phyloP scores from a whole-genome alignment of 345 rosid genomes.

The Citrus medica region DNA sequence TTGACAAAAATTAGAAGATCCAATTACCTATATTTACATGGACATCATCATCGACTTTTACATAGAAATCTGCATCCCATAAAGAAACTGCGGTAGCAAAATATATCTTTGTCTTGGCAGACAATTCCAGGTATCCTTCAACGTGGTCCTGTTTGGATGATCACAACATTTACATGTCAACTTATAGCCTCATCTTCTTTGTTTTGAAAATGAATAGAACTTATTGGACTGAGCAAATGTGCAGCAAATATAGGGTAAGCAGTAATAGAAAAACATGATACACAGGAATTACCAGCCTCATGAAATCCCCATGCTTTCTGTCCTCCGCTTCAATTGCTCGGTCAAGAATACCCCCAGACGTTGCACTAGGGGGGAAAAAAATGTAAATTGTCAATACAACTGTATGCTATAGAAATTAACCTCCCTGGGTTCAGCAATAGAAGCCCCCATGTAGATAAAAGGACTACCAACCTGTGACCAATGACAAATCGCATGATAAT shows the following conservation, averaged over 20 bases:
- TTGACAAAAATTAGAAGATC: neutral
- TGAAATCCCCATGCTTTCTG: slow-evolving; percentile 83
- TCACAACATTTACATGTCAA: slow-evolving; percentile 4
- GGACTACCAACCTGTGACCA: slow-evolving; percentile 66
- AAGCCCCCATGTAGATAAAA: neutral
- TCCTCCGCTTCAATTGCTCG: slow-evolving; percentile 92
- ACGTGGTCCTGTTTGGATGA: slow-evolving; percentile 71
- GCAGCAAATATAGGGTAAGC: slow-evolving; percentile 1
- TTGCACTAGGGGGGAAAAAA: slow-evolving; percentile 50
- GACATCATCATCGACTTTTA: slow-evolving; percentile 98
- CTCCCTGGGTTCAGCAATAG: neutral
- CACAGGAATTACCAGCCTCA: slow-evolving; percentile 61
- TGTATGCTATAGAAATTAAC: neutral
- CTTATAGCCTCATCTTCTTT: neutral
- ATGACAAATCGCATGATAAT: slow-evolving; percentile 83
- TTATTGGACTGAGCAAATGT: neutral
- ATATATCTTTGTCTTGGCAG: slow-evolving; percentile 92
- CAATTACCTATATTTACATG: slow-evolving; percentile 87
- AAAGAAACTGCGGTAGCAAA: slow-evolving; percentile 80
- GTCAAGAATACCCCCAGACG: slow-evolving; percentile 89
- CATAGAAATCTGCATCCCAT: slow-evolving; percentile 98
- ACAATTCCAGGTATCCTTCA: slow-evolving; percentile 96
- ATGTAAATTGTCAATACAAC: neutral
- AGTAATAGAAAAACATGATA: neutral
- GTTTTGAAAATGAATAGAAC: neutral